Conservation (phyloP, 257 asterid genomes). For the Galeopsis tetrahit region DNA sequence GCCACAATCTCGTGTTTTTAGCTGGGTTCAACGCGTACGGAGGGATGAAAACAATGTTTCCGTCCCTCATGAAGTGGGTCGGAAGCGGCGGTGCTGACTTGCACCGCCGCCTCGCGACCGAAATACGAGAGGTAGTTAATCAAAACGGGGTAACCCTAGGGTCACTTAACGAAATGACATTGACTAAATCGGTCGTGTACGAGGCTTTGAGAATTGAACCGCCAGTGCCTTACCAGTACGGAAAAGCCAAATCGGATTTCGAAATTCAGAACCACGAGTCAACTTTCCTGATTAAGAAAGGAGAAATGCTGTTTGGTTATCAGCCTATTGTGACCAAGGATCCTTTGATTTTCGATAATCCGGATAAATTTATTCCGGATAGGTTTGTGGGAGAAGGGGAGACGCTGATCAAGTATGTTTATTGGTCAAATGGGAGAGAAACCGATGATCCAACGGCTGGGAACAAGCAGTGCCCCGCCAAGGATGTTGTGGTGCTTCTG, state of each 20-base stretch:
- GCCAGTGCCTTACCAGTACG: slow-evolving; percentile 77
- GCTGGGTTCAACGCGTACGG: slow-evolving; percentile 94
- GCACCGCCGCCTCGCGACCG: slow-evolving; percentile 60
- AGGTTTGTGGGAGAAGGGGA: slow-evolving; percentile 72
- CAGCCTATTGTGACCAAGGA: slow-evolving; percentile 78
- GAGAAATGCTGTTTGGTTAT: slow-evolving; percentile 77
- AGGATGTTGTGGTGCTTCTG: slow-evolving; percentile 55
- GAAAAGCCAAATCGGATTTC: slow-evolving; percentile 58
- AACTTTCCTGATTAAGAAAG: slow-evolving; percentile 59
- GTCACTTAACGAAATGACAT: slow-evolving; percentile 49
- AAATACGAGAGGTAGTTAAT: slow-evolving; percentile 57
- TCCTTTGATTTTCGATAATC: slow-evolving; percentile 45
- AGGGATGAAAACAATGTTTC: slow-evolving; percentile 73
- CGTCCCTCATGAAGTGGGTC: slow-evolving; percentile 65
- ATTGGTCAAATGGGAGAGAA: slow-evolving; percentile 82
- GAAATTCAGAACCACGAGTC: slow-evolving; percentile 60
- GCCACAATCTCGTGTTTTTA: slow-evolving; percentile 72
- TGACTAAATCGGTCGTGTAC: slow-evolving; percentile 68
- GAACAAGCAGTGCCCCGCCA: slow-evolving; percentile 79
- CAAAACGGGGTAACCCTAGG: slow-evolving; percentile 48
- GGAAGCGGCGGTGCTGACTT: slow-evolving; percentile 56
- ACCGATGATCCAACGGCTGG: slow-evolving; percentile 50
- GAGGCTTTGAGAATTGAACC: slow-evolving; percentile 75
- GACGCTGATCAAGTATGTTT: slow-evolving; percentile 53
- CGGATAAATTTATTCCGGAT: slow-evolving; percentile 55